A percentile compares a stretch with the other conserved stretches of the same genome.
Evolutionary conservation across 2,329 filamentous ascomycete genomes (phyloP).

Genomic region (Monilinia laxa): DNA sequence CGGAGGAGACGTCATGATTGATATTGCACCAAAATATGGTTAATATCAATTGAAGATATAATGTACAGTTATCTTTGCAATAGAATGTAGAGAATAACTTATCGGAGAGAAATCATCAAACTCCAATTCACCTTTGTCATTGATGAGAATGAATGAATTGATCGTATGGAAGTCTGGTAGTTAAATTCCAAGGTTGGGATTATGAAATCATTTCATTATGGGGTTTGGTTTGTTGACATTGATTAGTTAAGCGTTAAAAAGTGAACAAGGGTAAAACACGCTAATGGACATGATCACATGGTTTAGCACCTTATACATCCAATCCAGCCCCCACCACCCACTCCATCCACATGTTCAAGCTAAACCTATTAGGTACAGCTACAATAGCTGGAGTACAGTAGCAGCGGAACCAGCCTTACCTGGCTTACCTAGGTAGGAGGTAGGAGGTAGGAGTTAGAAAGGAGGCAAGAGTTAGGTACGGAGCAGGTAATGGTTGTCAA

Average conservation of each 20-base stretch:
- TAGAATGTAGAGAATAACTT: not conserved
- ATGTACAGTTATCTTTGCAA: not conserved
- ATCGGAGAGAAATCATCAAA: not conserved
- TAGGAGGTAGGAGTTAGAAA: too few species aligned
- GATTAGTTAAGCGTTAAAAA: not conserved
- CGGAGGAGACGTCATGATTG: slow-evolving; percentile 33
- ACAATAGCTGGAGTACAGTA: too few species aligned
- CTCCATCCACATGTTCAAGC: too few species aligned
- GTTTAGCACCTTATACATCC: not conserved
- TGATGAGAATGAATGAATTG: not conserved
- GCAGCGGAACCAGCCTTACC: too few species aligned
- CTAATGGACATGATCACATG: not conserved
- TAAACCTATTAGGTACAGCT: too few species aligned
- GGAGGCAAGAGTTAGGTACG: too few species aligned
- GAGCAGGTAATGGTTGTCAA: too few species aligned
- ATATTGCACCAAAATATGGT: not conserved
- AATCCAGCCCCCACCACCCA: too few species aligned
- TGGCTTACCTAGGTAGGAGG: too few species aligned
- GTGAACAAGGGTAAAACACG: slow-evolving; percentile 22
- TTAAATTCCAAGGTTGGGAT: slow-evolving; percentile 5
- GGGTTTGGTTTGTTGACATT: slow-evolving; percentile 21
- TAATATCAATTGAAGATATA: slow-evolving; percentile 1
- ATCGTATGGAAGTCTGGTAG: not conserved
- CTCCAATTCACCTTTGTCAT: not conserved
- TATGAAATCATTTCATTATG: slow-evolving; percentile 18